Conservation (phyloP, 1,284 basidiomycete genomes). For the Caloboletus inedulis region DNA sequence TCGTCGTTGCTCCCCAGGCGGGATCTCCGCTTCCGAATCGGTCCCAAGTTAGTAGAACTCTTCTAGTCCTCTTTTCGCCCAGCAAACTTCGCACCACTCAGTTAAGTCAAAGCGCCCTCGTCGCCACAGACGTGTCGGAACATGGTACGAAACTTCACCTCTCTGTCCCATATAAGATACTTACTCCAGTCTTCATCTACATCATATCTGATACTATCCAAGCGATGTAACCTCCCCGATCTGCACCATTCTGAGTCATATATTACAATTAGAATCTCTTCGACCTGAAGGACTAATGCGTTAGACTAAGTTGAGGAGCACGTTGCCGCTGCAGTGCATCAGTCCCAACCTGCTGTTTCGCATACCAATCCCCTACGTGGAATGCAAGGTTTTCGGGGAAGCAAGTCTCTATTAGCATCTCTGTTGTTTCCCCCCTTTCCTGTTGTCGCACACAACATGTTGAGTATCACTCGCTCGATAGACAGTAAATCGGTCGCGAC, state of each 20-base stretch:
- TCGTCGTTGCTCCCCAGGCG: background rate
- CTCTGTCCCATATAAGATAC: too few relatives aligned
- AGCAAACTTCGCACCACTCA: background rate
- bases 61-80: background rate
- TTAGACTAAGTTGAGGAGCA: background rate
- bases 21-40: background rate
- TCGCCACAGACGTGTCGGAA: background rate
- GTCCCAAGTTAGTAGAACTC: background rate
- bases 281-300: background rate
- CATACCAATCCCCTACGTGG: background rate
- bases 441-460: background rate
- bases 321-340: background rate
- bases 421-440: background rate
- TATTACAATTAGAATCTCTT: too few relatives aligned
- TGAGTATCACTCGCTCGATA: background rate
- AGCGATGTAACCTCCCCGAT: background rate
- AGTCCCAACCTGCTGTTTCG: background rate
- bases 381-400: background rate
- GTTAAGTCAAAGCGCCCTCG: background rate
- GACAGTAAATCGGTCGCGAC: background rate
- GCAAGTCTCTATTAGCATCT: background rate
- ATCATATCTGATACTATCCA: background rate
- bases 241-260: background rate
- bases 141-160: too few relatives aligned
- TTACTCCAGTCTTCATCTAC: background rate